Percentiles rank a stretch among this genome's conserved stretches.
Evolutionary conservation across 192 early-diverging fungal species (phyloP).

Genomic region (Entomortierella parvispora): DNA sequence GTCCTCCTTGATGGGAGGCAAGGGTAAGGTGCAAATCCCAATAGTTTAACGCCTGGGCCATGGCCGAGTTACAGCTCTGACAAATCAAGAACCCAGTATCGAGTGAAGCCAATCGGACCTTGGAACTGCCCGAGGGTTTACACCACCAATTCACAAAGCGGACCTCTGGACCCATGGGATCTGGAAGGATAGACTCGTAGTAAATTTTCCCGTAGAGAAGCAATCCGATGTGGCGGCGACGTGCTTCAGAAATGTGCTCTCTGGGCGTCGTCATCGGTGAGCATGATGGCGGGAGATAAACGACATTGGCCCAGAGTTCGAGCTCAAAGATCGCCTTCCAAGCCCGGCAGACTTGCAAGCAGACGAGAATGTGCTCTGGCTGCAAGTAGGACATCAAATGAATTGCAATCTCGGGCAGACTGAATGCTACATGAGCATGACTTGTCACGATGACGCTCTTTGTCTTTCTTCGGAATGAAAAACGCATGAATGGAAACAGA

Average conservation of each 20-base stretch:
- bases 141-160: too few species aligned
- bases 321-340: not conserved
- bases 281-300: not conserved
- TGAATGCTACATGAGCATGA: not conserved
- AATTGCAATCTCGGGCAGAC: constrained; percentile 1
- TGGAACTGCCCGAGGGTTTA: too few species aligned
- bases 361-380: not conserved
- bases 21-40: not conserved
- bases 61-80: not conserved
- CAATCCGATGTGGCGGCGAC: too few species aligned
- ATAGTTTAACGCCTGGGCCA: not conserved
- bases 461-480: too few species aligned
- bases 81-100: not conserved
- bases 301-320: constrained; percentile 5
- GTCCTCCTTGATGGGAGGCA: not conserved
- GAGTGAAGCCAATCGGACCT: too few species aligned
- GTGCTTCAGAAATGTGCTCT: too few species aligned
- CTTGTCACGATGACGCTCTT: too few species aligned
- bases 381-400: not conserved
- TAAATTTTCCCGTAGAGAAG: too few species aligned
- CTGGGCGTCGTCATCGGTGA: too few species aligned
- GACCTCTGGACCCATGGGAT: too few species aligned
- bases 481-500: not conserved
- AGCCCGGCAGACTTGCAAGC: not conserved
- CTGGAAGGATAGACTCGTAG: not conserved